Conservation (phyloP, 306 rosid genomes). For the Ormosia semicastrata region DNA sequence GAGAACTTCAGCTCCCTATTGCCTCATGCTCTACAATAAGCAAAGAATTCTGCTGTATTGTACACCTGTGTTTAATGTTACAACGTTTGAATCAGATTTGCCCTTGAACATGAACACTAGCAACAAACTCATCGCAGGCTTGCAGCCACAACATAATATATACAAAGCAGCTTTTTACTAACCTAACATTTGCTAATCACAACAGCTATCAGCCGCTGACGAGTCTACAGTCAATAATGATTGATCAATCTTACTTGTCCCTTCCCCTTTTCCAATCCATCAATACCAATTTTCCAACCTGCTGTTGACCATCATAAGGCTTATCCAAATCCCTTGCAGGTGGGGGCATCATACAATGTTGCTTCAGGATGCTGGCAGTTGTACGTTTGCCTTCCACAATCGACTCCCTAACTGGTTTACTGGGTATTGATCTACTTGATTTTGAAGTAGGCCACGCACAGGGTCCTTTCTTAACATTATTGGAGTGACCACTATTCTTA, state of each 20-base stretch:
- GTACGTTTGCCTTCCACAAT: slow-evolving; percentile 53
- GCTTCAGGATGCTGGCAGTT: slow-evolving; percentile 45
- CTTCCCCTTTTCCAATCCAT: slow-evolving; percentile 80
- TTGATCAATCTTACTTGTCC: slow-evolving; percentile 54
- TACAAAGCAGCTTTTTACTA: slow-evolving; percentile 51
- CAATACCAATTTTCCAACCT: slow-evolving; percentile 55
- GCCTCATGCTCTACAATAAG: slow-evolving; percentile 46
- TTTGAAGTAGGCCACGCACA: slow-evolving; percentile 70
- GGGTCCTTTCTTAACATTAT: slow-evolving; percentile 46
- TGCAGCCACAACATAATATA: slow-evolving; percentile 51
- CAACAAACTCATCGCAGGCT: slow-evolving; percentile 42
- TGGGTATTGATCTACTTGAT: slow-evolving; percentile 76
- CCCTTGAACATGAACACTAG: slow-evolving; percentile 38
- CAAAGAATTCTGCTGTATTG: slow-evolving; percentile 56
- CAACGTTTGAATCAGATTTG: slow-evolving; percentile 57
- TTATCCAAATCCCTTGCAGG: slow-evolving; percentile 55
- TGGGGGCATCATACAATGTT: slow-evolving; percentile 77
- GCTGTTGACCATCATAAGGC: slow-evolving; percentile 55
- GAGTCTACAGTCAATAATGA: slow-evolving; percentile 22
- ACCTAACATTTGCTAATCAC: slow-evolving; percentile 41
- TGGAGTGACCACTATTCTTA: slow-evolving; percentile 46
- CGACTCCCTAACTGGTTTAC: slow-evolving; percentile 54
- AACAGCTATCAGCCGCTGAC: slow-evolving; percentile 32
- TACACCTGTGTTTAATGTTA: slow-evolving; percentile 59
- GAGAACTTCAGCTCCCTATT: slow-evolving; percentile 36